phyloP scores from a whole-genome alignment of 805 yeast genomes.

The Nakazawaea ambrosiae region DNA sequence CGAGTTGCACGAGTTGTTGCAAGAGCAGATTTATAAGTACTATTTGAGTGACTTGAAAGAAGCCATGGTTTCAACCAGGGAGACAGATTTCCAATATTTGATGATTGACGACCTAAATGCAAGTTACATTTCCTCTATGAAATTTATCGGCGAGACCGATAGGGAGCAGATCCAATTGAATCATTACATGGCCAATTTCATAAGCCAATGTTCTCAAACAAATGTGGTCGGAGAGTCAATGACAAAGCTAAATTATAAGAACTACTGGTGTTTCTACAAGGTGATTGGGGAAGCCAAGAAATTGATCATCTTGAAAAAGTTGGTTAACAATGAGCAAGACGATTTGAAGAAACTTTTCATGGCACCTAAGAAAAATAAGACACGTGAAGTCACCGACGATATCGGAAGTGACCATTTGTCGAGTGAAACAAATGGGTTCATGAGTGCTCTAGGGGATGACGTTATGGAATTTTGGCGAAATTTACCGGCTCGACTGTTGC shows the following conservation, averaged over 20 bases:
- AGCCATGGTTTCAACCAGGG: background rate
- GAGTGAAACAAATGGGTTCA: slow-evolving; percentile 1
- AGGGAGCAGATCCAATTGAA: background rate
- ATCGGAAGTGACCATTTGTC: too few relatives aligned
- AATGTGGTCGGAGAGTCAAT: background rate
- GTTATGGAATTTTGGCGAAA: slow-evolving; percentile 3
- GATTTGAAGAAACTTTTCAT: slow-evolving; percentile 5
- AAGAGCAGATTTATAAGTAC: background rate
- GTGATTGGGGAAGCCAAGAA: background rate
- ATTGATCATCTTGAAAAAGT: background rate
- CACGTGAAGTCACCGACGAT: too few relatives aligned
- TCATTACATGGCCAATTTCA: background rate
- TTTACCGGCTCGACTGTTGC: too few relatives aligned
- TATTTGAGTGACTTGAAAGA: slow-evolving; percentile 2
- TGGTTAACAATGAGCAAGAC: background rate
- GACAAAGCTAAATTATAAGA: background rate
- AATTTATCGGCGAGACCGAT: background rate
- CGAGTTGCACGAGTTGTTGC: background rate
- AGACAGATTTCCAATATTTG: slow-evolving; percentile 3
- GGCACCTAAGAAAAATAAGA: background rate
- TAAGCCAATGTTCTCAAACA: background rate
- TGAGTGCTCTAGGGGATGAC: slow-evolving; percentile 1
- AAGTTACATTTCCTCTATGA: slow-evolving; percentile 1
- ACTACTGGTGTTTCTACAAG: slow-evolving; percentile 7
- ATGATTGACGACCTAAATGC: background rate